phyloP scores from a whole-genome alignment of 441 rosid species.

The Erysimum pusillum region DNA sequence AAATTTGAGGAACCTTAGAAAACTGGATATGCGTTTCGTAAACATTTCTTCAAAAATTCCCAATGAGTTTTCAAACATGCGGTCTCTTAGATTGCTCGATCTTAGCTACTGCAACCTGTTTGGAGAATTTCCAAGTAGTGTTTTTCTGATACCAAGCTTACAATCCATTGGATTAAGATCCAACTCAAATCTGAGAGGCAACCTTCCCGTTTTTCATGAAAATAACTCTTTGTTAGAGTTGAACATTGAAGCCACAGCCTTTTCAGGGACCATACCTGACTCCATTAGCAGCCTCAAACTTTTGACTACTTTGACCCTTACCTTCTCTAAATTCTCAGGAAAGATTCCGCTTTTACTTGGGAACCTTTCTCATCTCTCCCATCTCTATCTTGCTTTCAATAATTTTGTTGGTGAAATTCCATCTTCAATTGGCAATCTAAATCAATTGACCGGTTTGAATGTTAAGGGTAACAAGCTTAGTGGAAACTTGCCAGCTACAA shows the following conservation, averaged over 20 bases:
- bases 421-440: background rate
- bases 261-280: background rate
- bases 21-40: background rate
- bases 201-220: background rate
- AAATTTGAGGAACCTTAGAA: too few species aligned
- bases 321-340: background rate
- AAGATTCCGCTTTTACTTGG: background rate
- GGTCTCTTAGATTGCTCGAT: background rate
- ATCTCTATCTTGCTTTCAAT: background rate
- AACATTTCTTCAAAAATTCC: background rate
- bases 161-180: background rate
- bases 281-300: conserved; percentile 8
- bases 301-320: conserved; percentile 20
- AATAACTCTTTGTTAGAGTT: conserved; percentile 1
- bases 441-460: background rate
- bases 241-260: conserved; percentile 10
- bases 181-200: background rate
- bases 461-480: background rate
- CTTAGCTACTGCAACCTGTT: background rate
- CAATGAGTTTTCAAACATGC: background rate
- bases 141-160: background rate
- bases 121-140: background rate
- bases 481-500: background rate
- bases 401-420: background rate
- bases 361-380: background rate